phyloP scores from a whole-genome alignment of 2,329 filamentous ascomycete genomes.

The Macrophomina tecta region DNA sequence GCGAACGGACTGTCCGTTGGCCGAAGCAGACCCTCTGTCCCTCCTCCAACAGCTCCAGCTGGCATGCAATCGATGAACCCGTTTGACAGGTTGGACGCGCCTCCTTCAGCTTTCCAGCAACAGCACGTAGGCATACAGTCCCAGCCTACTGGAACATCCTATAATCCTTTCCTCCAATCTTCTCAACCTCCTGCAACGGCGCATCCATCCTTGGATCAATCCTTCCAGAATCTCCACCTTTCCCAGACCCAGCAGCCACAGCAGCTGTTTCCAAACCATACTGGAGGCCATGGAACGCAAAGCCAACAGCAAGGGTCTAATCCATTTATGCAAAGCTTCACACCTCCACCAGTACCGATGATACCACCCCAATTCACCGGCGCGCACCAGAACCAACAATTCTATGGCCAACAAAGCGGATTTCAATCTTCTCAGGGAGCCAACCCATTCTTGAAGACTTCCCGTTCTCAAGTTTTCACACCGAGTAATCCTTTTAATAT shows the following conservation, averaged over 20 bases:
- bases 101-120: slow-evolving; percentile 44
- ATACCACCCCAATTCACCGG: slow-evolving; percentile 46
- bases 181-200: slow-evolving; percentile 31
- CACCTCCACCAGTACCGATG: slow-evolving; percentile 49
- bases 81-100: slow-evolving; percentile 51
- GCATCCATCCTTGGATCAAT: slow-evolving; percentile 62
- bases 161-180: slow-evolving; percentile 72
- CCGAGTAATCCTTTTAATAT: slow-evolving; percentile 49
- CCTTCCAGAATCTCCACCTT: slow-evolving; percentile 78
- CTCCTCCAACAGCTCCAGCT: slow-evolving; percentile 29
- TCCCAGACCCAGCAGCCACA: slow-evolving; percentile 52
- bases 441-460: slow-evolving; percentile 53
- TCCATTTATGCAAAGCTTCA: slow-evolving; percentile 49
- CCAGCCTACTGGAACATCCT: slow-evolving; percentile 45
- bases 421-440: slow-evolving; percentile 35
- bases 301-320: slow-evolving; percentile 45
- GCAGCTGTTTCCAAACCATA: slow-evolving; percentile 76
- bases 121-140: slow-evolving; percentile 36
- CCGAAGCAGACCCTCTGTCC: slow-evolving; percentile 41
- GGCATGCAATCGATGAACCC: slow-evolving; percentile 45
- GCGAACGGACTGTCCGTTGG: slow-evolving; percentile 53
- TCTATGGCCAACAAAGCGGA: slow-evolving; percentile 40
- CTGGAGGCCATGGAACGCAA: slow-evolving; percentile 64
- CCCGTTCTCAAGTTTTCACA: slow-evolving; percentile 51
- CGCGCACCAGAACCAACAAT: slow-evolving; percentile 25